Conservation (phyloP, 2,329 filamentous ascomycete genomes). For the Alternaria brassicae region DNA sequence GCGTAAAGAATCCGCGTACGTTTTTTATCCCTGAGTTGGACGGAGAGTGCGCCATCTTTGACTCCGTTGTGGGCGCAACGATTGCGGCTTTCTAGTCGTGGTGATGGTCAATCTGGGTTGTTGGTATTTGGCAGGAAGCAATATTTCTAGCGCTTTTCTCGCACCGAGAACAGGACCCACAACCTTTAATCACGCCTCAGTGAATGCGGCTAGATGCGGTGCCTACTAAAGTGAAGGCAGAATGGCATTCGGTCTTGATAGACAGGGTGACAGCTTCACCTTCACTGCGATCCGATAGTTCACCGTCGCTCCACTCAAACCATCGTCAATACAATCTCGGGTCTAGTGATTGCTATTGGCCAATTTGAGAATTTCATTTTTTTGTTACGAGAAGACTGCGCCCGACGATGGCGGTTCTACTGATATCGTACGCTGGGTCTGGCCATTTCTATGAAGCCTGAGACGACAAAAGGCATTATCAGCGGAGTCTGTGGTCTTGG, state of each 20-base stretch:
- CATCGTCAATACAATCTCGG: neutral
- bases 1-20: slow-evolving; percentile 25
- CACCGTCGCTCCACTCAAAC: neutral
- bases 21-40: slow-evolving; percentile 13
- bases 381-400: neutral
- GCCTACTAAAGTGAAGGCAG: neutral
- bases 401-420: neutral
- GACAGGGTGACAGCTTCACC: neutral
- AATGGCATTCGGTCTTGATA: neutral
- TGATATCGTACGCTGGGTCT: neutral
- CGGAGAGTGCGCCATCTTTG: slow-evolving; percentile 12
- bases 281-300: neutral
- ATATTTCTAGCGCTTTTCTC: neutral
- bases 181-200: neutral
- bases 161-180: neutral
- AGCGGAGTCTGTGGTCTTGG: no score
- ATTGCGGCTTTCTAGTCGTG: neutral
- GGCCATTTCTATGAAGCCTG: no score
- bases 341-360: neutral
- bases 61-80: neutral
- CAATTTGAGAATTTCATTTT: neutral
- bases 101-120: neutral
- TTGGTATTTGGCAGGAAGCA: neutral
- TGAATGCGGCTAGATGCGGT: neutral
- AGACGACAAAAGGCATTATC: no score